Evolutionary conservation across 257 asterid species (phyloP), one percentile per base, ranked within the genome.

Genomic region (Lycium ferocissimum): DNA sequence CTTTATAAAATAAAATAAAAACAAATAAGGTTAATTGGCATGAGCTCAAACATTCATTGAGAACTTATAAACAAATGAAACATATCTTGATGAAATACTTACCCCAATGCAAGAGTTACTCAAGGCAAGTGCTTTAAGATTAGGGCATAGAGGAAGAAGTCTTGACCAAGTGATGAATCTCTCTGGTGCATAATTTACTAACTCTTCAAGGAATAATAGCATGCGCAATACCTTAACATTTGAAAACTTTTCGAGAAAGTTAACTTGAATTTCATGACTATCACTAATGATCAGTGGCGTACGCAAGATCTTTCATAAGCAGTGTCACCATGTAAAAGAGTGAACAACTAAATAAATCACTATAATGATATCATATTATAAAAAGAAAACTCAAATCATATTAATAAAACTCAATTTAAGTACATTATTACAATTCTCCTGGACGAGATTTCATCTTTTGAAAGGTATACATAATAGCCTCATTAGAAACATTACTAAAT

Each of bases 141-240:
- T 75, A 47, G 61, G 26, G 20, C 59, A 6, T 47, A 75, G 0
- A 47, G 0, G 47, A 75, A 75, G 40, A 20, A 75, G 43, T 7
- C 20, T 75, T 75, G 81, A 75, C 61, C 81, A 75, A 10, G 81
- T 75, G 20, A 49, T 75, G 20, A 75, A 47, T 43, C 61, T 47
- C n/a, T 17, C 61, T 73, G 20, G 81, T 47, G 5, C 43, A 75
- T 75, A 72, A 1, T 72, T n/a, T 18, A 4, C 80, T 43, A 9
- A 43, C 18, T 45, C 80, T 72, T 72, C 80, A 20, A 56, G 15
- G 61, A 56, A 18, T 58, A 58, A 5, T 15, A 58, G 22, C 7
- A 58, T 58, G 26, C 26, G 6, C 65, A 58, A 7, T 13, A 54
- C 40, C 43, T n/a, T 26, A 15, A 26, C 22, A 22, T 14, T 33